phyloP scores from a whole-genome alignment of 768 basidiomycete species.

The Boletus tomentosulus region DNA sequence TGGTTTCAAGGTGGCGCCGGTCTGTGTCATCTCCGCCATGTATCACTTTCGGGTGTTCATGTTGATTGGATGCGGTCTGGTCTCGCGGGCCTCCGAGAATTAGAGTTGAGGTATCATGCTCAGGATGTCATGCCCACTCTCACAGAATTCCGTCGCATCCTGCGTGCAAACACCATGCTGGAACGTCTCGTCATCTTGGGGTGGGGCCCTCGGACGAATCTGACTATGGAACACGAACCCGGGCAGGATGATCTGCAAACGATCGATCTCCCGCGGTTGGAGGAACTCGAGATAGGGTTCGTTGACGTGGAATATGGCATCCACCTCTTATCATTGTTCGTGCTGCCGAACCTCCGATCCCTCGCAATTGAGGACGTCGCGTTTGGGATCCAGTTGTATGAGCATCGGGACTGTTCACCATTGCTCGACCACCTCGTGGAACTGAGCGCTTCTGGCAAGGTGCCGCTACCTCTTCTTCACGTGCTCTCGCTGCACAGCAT shows the following conservation, averaged over 20 bases:
- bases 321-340: conserved; percentile 36
- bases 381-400: conserved; percentile 32
- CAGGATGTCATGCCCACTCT: conserved; percentile 52
- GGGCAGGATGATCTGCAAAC: conserved; percentile 1
- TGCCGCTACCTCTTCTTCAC: conserved; percentile 3
- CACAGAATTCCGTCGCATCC: conserved; percentile 41
- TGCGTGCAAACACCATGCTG: conserved; percentile 38
- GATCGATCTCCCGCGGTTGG: conserved; percentile 31
- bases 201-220: conserved; percentile 44
- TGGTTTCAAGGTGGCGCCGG: conserved; percentile 38
- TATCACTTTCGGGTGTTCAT: conserved; percentile 55
- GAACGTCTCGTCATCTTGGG: conserved; percentile 46
- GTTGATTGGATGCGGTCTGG: conserved; percentile 46
- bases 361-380: conserved; percentile 48
- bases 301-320: conserved; percentile 39
- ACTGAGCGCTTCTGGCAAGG: not conserved
- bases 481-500: conserved; percentile 12
- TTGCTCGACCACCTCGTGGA: conserved; percentile 35
- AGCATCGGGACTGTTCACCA: conserved; percentile 33
- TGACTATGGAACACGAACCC: not conserved
- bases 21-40: conserved; percentile 33
- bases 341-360: conserved; percentile 34
- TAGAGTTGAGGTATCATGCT: conserved; percentile 56
- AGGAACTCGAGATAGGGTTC: conserved; percentile 40
- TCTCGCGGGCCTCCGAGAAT: conserved; percentile 39